Evolutionary conservation across 345 rosid species (phyloP), one percentile per base, ranked within the genome.

Genomic region (Linum usitatissimum): DNA sequence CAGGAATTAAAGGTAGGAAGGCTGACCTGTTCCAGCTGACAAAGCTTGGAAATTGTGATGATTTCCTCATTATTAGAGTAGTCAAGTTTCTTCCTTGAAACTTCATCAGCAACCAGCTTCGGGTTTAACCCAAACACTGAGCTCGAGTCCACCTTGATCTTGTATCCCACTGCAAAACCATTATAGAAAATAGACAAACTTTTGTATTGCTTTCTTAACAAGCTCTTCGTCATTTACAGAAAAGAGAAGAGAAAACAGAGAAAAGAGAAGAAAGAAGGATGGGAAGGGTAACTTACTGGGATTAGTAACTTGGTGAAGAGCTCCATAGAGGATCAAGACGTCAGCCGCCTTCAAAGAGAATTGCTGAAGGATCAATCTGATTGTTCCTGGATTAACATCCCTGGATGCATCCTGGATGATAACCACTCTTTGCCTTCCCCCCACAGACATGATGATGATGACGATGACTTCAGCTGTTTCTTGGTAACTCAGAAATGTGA

Each of bases 301-400:
- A 66, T 69, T 86, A 79, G 62, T 76, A 81, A 83, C 75, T 82
- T 81, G 88, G 74, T 75, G 86, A 67, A 86, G 75, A 66, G 79
- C 69, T 59, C 73, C 80, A 1, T 76, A 56, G n/a, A 83, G 67
- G 34, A 68, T 53, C n/a, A 83, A 65, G 42, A 66, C 73, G 64
- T 80, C 83, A 36, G 83, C 79, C 13, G 81, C 73, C 70, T 83
- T 73, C 62, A 77, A 79, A 34, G 73, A 68, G 42, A 77, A 71
- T 71, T 68, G 71, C 5, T 66, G 39, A 36, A 73, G 62, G 51
- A 75, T 69, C 62, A 66, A 59, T 61, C 19, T 9, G 51, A 77
- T 61, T 54, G 80, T 71, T 28, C 73, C 71, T 42, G 66, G 68
- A 68, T 60, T 69, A 45, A 75, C 69, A 38, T 75, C 83, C 74